A percentile compares a stretch with the other conserved stretches of the same genome.
Evolutionary conservation across 2,329 filamentous ascomycete genomes (phyloP).

Genomic region (Colletotrichum scovillei): DNA sequence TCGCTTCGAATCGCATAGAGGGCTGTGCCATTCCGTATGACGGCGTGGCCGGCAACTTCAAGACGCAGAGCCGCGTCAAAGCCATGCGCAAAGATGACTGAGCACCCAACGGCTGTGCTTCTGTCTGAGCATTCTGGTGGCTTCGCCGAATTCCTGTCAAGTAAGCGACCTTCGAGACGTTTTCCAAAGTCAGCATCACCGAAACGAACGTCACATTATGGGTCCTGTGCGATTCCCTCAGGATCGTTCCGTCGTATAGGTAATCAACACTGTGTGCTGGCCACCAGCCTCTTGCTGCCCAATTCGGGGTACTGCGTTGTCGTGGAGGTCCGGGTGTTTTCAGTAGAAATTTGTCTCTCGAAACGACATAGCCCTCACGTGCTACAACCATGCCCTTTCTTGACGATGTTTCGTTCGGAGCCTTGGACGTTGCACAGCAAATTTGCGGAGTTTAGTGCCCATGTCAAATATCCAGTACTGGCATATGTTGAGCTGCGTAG

Average conservation of each 20-base stretch:
- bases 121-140: neutral
- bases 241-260: neutral
- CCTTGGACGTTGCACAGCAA: neutral
- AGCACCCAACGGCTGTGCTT: conserved; percentile 25
- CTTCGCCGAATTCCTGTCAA: neutral
- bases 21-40: conserved; percentile 19
- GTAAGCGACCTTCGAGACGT: neutral
- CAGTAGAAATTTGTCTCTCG: neutral
- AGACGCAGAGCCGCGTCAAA: neutral
- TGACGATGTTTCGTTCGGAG: neutral
- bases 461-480: neutral
- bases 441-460: neutral
- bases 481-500: no score
- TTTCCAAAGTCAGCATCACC: neutral
- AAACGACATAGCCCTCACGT: neutral
- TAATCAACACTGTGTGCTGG: neutral
- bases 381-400: neutral
- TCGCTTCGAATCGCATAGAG: conserved; percentile 14
- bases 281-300: neutral
- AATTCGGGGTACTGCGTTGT: neutral
- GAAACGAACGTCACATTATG: neutral
- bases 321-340: neutral
- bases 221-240: neutral
- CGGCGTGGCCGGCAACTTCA: neutral
- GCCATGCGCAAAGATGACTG: conserved; percentile 6